Conservation (phyloP, 116 monocot species). For the Trichopus zeylanicus region DNA sequence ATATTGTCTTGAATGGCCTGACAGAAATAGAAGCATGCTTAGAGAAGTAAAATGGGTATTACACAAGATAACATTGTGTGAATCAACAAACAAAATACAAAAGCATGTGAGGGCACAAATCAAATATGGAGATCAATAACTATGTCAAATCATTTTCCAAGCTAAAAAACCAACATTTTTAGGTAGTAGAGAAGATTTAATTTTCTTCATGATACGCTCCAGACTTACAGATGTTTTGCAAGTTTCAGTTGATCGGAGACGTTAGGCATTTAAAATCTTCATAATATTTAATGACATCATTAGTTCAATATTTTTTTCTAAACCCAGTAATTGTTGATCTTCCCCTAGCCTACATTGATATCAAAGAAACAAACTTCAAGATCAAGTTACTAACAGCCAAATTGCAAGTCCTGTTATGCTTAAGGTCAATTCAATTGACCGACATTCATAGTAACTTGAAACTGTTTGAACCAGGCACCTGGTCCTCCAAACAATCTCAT, state of each 20-base stretch:
- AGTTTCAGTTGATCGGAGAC: too few species aligned
- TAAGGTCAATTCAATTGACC: neutral
- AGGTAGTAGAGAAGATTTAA: too few species aligned
- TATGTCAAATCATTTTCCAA: too few species aligned
- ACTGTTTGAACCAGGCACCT: neutral
- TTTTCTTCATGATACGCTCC: too few species aligned
- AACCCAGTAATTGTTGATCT: neutral
- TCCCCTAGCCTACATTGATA: neutral
- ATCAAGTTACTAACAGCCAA: neutral
- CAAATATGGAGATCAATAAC: too few species aligned
- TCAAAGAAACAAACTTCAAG: neutral
- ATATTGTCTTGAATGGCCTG: too few species aligned
- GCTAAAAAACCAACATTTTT: too few species aligned
- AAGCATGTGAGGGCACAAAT: too few species aligned
- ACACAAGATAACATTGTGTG: neutral
- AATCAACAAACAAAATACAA: neutral
- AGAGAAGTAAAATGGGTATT: neutral
- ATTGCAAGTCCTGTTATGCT: neutral
- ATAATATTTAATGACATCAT: too few species aligned
- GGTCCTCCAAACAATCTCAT: too few species aligned
- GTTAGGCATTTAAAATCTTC: too few species aligned
- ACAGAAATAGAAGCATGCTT: constrained; percentile 4
- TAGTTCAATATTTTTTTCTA: neutral
- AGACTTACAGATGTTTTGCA: too few species aligned
- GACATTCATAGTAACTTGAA: neutral